phyloP scores from a whole-genome alignment of 2,329 filamentous ascomycete species.

The Aspergillus brunneoviolaceus region DNA sequence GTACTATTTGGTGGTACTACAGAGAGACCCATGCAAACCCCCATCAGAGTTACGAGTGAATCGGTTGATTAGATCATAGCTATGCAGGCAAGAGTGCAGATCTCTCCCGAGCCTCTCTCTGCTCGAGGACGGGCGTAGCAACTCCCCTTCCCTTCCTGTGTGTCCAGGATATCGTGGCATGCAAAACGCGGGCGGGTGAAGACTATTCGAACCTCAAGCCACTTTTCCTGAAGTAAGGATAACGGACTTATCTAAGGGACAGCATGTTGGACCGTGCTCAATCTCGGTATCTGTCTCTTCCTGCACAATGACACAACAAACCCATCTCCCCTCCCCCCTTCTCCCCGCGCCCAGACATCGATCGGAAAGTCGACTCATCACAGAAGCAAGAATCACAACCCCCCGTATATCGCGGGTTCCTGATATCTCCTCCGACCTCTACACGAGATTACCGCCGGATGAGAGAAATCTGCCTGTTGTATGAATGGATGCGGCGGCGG shows the following conservation, averaged over 20 bases:
- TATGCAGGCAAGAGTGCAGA: slow-evolving; percentile 18
- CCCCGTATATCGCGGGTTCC: no score
- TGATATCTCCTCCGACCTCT: not conserved
- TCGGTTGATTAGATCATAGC: slow-evolving; percentile 11
- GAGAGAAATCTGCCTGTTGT: not conserved
- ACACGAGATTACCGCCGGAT: slow-evolving; percentile 5
- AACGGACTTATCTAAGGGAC: not conserved
- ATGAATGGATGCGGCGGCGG: slow-evolving; percentile 3
- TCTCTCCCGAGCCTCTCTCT: slow-evolving; percentile 12
- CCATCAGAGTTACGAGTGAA: no score
- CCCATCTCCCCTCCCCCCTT: no score
- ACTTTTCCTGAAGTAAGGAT: not conserved
- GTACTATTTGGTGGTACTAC: no score
- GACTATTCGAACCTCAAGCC: slow-evolving; percentile 1
- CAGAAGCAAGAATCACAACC: not conserved
- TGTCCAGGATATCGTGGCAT: not conserved
- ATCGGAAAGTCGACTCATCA: not conserved
- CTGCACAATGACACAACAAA: slow-evolving; percentile 3
- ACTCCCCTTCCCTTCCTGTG: not conserved
- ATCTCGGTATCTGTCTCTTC: not conserved
- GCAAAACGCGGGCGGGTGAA: not conserved
- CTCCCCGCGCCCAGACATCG: no score
- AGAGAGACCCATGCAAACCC: not conserved
- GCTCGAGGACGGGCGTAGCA: not conserved
- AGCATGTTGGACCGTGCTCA: slow-evolving; percentile 4